Percentiles rank a stretch among this genome's conserved stretches.
Evolutionary conservation across 441 rosid species (phyloP).

Genomic region (Populus hybrid): DNA sequence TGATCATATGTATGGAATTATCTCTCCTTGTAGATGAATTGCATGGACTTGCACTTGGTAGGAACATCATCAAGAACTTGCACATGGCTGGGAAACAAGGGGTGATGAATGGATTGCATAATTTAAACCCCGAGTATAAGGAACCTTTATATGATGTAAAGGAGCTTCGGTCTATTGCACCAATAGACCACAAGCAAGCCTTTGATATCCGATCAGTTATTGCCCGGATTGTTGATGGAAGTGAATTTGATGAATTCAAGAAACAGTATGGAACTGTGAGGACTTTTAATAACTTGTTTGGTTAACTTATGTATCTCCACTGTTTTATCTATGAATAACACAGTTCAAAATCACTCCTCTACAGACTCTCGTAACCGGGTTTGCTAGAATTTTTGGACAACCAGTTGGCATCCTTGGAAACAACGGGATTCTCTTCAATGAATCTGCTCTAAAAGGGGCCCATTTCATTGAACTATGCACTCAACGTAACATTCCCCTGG

Average conservation of each 20-base stretch:
- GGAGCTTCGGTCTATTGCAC: slow-evolving; percentile 91
- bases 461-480: slow-evolving; percentile 88
- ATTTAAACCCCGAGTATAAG: slow-evolving; percentile 38
- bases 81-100: slow-evolving; percentile 79
- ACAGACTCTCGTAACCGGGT: slow-evolving; percentile 95
- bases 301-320: slow-evolving; percentile 6
- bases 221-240: slow-evolving; percentile 91
- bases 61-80: slow-evolving; percentile 87
- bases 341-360: slow-evolving; percentile 19
- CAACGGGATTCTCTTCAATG: slow-evolving; percentile 88
- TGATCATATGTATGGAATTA: slow-evolving; percentile 3
- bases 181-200: slow-evolving; percentile 84
- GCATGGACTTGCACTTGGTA: slow-evolving; percentile 92
- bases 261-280: slow-evolving; percentile 92
- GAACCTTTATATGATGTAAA: slow-evolving; percentile 79
- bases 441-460: slow-evolving; percentile 96
- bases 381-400: slow-evolving; percentile 79
- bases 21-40: slow-evolving; percentile 64
- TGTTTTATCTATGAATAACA: slow-evolving; percentile 3
- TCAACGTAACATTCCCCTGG: slow-evolving; percentile 86
- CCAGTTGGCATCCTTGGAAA: slow-evolving; percentile 91
- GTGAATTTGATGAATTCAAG: slow-evolving; percentile 98
- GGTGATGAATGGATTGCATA: slow-evolving; percentile 32
- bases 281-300: slow-evolving; percentile 31
- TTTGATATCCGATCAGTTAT: slow-evolving; percentile 88